Percentiles rank a stretch among this genome's conserved stretches.
Evolutionary conservation across 129 eudicot species (phyloP).

Genomic region (Gnaphalium uliginosum): DNA sequence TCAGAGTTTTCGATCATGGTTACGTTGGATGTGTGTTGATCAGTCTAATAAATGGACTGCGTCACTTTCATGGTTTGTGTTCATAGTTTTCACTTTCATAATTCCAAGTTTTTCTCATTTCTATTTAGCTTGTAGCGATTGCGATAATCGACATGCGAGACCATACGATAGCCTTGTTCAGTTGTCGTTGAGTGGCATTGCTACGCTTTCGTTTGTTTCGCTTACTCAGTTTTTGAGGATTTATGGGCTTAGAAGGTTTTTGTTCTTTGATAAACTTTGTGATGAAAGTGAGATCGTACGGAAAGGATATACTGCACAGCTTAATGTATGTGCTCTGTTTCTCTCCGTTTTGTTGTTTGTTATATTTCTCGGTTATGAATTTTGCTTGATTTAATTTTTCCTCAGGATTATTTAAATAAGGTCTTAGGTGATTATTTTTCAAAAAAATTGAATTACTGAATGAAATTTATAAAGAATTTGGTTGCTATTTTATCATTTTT

Average conservation of each 20-base stretch:
- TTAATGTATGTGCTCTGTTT: conserved; percentile 55
- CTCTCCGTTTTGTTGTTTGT: not conserved
- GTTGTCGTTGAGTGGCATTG: conserved; percentile 65
- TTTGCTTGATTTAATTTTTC: not conserved
- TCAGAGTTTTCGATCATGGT: conserved; percentile 66
- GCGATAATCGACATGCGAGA: conserved; percentile 58
- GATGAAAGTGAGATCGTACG: conserved; percentile 82
- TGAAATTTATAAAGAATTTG: not conserved
- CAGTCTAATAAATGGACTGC: conserved; percentile 55
- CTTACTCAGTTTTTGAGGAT: conserved; percentile 54
- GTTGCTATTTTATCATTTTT: not conserved
- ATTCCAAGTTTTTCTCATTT: conserved; percentile 74
- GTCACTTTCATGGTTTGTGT: conserved; percentile 64
- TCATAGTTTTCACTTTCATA: conserved; percentile 53
- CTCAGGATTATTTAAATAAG: not conserved
- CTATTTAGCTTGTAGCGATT: conserved; percentile 58
- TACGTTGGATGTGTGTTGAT: conserved; percentile 84
- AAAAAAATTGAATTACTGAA: not conserved
- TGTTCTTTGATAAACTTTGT: conserved; percentile 80
- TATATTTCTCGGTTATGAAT: not conserved
- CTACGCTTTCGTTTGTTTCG: conserved; percentile 71
- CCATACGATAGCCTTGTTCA: conserved; percentile 72
- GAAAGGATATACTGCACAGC: conserved; percentile 57
- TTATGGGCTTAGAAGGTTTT: conserved; percentile 70
- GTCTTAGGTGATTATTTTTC: too few relatives aligned